Percentiles rank a stretch among this genome's conserved stretches.
phyloP scores from a whole-genome alignment of 2,329 filamentous ascomycete species.

The Scedosporium dehoogii region DNA sequence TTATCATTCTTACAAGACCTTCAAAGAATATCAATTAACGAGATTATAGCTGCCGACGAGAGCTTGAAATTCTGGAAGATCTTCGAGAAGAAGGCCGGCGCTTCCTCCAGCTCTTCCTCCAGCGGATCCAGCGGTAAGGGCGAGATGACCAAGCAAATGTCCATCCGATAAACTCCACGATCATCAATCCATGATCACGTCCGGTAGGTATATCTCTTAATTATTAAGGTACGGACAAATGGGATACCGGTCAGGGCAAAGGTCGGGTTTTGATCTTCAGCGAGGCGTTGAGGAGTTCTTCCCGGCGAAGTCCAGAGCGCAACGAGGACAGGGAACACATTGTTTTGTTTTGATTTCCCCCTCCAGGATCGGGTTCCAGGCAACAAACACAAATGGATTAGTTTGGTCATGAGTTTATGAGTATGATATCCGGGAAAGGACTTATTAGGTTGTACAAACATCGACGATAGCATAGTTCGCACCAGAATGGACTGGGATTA shows the following conservation, averaged over 20 bases:
- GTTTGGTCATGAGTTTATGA: conserved; percentile 6
- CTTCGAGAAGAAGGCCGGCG: conserved; percentile 94
- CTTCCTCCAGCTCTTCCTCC: conserved; percentile 52
- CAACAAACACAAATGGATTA: background rate
- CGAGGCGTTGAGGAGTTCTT: conserved; percentile 40
- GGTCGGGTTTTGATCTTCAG: conserved; percentile 28
- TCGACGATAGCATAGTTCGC: background rate
- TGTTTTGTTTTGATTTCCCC: background rate
- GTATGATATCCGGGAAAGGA: background rate
- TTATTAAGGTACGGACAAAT: background rate
- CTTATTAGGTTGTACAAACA: background rate
- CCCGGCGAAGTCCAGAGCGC: conserved; percentile 14
- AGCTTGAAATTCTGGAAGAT: conserved; percentile 99
- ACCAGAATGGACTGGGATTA: too few relatives aligned
- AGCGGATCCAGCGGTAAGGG: conserved; percentile 67
- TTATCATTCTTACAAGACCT: too few relatives aligned
- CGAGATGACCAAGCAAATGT: conserved; percentile 90
- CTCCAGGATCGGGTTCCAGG: background rate
- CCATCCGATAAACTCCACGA: conserved; percentile 55
- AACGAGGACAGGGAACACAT: background rate
- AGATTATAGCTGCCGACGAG: conserved; percentile 70
- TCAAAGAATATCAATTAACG: background rate
- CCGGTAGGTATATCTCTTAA: conserved; percentile 7
- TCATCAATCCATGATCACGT: background rate
- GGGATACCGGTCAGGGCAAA: background rate